These are phyloP conservation scores for Candida coleopterorum DNA, from an alignment of 805 yeast species.

Conservation along the genomic window DNA sequence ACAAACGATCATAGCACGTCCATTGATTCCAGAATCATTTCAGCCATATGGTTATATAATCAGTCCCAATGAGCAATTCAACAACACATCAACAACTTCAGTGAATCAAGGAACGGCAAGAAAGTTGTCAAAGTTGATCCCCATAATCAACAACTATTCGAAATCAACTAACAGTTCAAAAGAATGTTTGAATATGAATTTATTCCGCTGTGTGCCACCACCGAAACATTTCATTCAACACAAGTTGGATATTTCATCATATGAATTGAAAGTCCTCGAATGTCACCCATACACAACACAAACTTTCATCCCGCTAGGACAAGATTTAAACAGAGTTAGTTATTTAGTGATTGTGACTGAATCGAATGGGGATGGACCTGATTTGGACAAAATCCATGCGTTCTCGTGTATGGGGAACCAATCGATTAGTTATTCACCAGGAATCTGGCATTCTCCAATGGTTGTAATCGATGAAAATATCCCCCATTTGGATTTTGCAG, in stretches of 20 bases:
- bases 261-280: slow-evolving; percentile 63
- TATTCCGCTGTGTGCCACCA: slow-evolving; percentile 79
- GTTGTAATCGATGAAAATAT: slow-evolving; percentile 63
- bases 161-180: slow-evolving; percentile 42
- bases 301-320: slow-evolving; percentile 89
- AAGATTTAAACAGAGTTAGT: slow-evolving; percentile 41
- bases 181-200: slow-evolving; percentile 70
- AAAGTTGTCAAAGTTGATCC: slow-evolving; percentile 70
- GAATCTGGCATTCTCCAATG: slow-evolving; percentile 97
- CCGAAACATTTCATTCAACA: slow-evolving; percentile 46
- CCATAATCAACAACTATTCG: slow-evolving; percentile 50
- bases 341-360: slow-evolving; percentile 81
- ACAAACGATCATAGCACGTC: slow-evolving; percentile 42
- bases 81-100: slow-evolving; percentile 30
- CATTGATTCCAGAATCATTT: slow-evolving; percentile 63
- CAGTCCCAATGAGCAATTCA: slow-evolving; percentile 71
- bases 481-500: slow-evolving; percentile 67
- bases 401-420: slow-evolving; percentile 79
- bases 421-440: slow-evolving; percentile 82
- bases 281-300: slow-evolving; percentile 88
- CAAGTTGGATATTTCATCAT: slow-evolving; percentile 10
- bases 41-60: slow-evolving; percentile 70
- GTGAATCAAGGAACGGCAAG: slow-evolving; percentile 96
- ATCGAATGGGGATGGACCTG: slow-evolving; percentile 48
- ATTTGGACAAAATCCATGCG: slow-evolving; percentile 55